These are phyloP conservation scores for Quercus alba DNA, from an alignment of 306 rosid genomes.

Conservation along the genomic window DNA sequence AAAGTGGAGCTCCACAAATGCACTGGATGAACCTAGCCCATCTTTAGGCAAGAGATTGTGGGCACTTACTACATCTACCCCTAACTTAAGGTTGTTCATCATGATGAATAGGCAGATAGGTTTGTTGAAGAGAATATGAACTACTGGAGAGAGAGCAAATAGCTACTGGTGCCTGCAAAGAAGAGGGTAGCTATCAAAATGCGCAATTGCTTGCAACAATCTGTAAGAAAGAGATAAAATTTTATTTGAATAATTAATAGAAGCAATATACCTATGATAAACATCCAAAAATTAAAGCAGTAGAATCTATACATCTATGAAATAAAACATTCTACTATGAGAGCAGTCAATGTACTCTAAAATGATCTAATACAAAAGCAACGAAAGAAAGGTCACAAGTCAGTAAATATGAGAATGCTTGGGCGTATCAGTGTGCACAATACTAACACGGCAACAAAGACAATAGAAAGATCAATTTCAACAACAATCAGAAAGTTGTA, in stretches of 20 bases:
- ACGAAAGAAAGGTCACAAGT: no score
- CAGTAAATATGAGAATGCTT: no score
- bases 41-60: constrained; percentile 87
- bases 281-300: background rate
- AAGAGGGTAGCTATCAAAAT: background rate
- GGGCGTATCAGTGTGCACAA: no score
- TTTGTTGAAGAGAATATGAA: constrained; percentile 15
- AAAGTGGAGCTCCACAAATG: constrained; percentile 71
- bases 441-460: no score
- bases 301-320: background rate
- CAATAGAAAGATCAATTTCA: no score
- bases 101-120: background rate
- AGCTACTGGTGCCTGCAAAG: constrained; percentile 25
- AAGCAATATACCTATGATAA: background rate
- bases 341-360: background rate
- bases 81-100: constrained; percentile 72
- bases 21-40: constrained; percentile 74
- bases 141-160: constrained; percentile 10
- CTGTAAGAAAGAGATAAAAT: background rate
- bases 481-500: no score
- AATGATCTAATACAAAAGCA: background rate
- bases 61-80: constrained; percentile 73
- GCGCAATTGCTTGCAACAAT: background rate
- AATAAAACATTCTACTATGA: background rate
- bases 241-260: background rate